phyloP scores from a whole-genome alignment of 2,329 filamentous ascomycete genomes.

The Pseudogymnoascus sp. region DNA sequence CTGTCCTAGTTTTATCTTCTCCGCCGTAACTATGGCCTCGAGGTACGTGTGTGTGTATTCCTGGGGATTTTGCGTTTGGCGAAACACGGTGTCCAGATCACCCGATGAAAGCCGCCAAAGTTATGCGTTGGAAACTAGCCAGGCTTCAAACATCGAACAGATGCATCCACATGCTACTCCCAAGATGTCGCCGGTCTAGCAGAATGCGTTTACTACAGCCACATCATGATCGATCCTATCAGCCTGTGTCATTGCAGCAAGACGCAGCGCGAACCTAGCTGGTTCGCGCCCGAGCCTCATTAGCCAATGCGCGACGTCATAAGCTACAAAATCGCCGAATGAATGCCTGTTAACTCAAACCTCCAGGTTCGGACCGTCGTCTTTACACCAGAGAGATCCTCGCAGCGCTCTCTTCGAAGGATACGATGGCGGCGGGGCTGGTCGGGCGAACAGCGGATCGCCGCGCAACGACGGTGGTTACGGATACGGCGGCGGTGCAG shows the following conservation, averaged over 20 bases:
- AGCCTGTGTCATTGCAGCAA: neutral
- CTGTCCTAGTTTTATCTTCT: constrained; percentile 8
- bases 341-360: neutral
- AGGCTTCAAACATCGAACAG: neutral
- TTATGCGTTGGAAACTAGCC: neutral
- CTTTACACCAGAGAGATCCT: constrained; percentile 65
- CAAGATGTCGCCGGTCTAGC: constrained; percentile 1
- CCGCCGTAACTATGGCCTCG: constrained; percentile 1
- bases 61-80: neutral
- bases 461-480: constrained; percentile 31
- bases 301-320: neutral
- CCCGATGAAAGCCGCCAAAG: neutral
- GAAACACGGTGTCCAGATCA: neutral
- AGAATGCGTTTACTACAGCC: neutral
- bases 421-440: constrained; percentile 48
- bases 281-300: neutral
- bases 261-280: neutral
- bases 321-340: neutral
- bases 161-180: neutral
- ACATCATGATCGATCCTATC: neutral
- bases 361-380: constrained; percentile 56
- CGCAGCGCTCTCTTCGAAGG: constrained; percentile 68
- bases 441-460: constrained; percentile 11
- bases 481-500: constrained; percentile 41
- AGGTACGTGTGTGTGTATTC: neutral